These are phyloP conservation scores for Curvularia lunata DNA, from an alignment of 2,329 filamentous ascomycete genomes.

Conservation along the genomic window DNA sequence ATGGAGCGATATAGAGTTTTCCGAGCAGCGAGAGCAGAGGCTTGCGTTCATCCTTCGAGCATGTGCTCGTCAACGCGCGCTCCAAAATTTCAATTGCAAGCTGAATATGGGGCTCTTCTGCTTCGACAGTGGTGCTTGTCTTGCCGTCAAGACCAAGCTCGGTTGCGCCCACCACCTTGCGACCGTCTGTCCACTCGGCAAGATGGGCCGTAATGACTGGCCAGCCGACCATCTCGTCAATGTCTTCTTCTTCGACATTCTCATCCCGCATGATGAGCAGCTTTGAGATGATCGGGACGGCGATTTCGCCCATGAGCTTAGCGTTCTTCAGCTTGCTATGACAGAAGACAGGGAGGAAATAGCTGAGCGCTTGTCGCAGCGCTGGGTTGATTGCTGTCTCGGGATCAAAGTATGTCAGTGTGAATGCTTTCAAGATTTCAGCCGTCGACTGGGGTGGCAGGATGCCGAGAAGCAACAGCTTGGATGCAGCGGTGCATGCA, in stretches of 20 bases:
- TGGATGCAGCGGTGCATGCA: slow-evolving; percentile 81
- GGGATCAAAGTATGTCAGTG: slow-evolving; percentile 89
- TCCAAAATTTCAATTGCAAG: slow-evolving; percentile 80
- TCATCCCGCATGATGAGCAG: slow-evolving; percentile 65
- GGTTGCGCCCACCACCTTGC: slow-evolving; percentile 72
- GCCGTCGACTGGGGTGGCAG: slow-evolving; percentile 60
- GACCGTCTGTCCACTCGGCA: slow-evolving; percentile 93
- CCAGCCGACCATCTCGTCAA: slow-evolving; percentile 74
- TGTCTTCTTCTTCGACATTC: slow-evolving; percentile 75
- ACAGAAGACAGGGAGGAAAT: slow-evolving; percentile 94
- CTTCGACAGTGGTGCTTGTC: slow-evolving; percentile 63
- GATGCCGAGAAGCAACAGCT: slow-evolving; percentile 83
- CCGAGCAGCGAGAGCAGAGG: slow-evolving; percentile 67
- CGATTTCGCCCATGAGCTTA: slow-evolving; percentile 76
- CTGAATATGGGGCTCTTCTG: slow-evolving; percentile 79
- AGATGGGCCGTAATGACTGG: slow-evolving; percentile 80
- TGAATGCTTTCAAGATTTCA: slow-evolving; percentile 79
- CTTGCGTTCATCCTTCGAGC: slow-evolving; percentile 83
- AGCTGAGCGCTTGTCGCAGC: slow-evolving; percentile 84
- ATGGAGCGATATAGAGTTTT: slow-evolving; percentile 79
- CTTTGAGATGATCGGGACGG: slow-evolving; percentile 75
- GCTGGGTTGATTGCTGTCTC: slow-evolving; percentile 79
- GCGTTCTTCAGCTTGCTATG: slow-evolving; percentile 85
- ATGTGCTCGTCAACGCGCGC: slow-evolving; percentile 68
- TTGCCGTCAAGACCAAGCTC: slow-evolving; percentile 54